Evolutionary conservation across 306 rosid species (phyloP).

Genomic region (Acacia crassicarpa): DNA sequence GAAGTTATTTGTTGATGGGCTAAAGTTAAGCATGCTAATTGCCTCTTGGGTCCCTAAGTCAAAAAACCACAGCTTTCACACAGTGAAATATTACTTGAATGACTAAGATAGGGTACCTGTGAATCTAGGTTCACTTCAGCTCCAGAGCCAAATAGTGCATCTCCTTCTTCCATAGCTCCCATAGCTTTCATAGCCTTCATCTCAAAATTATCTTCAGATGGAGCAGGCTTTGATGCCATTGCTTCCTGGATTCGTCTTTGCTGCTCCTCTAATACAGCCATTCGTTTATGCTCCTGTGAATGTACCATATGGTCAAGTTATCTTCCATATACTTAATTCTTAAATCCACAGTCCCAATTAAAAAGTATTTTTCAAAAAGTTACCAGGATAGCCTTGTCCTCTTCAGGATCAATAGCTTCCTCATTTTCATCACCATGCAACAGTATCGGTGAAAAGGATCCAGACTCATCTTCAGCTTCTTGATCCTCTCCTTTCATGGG

Average conservation of each 20-base stretch:
- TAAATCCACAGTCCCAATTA: constrained; percentile 9
- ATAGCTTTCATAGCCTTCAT: constrained; percentile 85
- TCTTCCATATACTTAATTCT: background rate
- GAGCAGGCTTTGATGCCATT: constrained; percentile 77
- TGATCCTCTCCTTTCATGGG: constrained; percentile 57
- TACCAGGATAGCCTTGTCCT: constrained; percentile 83
- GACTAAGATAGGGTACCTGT: constrained; percentile 55
- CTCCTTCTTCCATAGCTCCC: constrained; percentile 98
- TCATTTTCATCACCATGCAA: constrained; percentile 82
- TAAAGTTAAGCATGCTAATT: background rate
- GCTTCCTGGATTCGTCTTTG: constrained; percentile 80
- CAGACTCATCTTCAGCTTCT: constrained; percentile 68
- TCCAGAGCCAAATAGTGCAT: constrained; percentile 86
- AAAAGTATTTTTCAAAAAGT: constrained; percentile 1
- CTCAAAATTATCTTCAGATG: constrained; percentile 82
- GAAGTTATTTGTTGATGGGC: background rate
- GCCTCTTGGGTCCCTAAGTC: background rate
- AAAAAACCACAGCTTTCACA: background rate
- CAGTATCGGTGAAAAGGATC: constrained; percentile 87
- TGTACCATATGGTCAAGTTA: constrained; percentile 19
- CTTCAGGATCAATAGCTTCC: constrained; percentile 92
- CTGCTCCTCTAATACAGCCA: constrained; percentile 75
- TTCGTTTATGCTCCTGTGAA: constrained; percentile 74
- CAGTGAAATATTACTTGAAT: constrained; percentile 10
- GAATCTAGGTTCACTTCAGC: constrained; percentile 94